Base-by-base conservation (phyloP, 805 yeast species). In the Deakozyma indianensis region DNA sequence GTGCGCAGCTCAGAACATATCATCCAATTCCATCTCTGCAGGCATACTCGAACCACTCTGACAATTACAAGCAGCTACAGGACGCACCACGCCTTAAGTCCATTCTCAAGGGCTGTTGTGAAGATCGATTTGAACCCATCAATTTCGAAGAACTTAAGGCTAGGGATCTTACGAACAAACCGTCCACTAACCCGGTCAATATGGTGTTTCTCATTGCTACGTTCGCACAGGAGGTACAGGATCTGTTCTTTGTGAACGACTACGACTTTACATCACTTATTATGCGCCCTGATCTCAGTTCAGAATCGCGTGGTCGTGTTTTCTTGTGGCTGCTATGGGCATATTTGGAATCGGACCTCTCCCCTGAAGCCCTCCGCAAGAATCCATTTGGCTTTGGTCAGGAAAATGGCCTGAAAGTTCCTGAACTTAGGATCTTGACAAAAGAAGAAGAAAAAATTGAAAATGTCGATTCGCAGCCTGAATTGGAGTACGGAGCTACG, bases 71-170 rank as follows among this genome's bases (percentile, higher is more conserved):
- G 58, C 92, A 86, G 47, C 68, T 90, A 35, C 97, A 90, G 63
- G 97, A 90, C 58, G 92, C 97, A 0, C 97, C 97, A 2, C 69
- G 97, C 46, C 71, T 90, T 50, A 90, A 90, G 59, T 80, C 94
- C 0, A 90, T 90, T 20, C 63, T 90, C 52, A 90, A 90, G 64
- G 84, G 92, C 0, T 85, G 88, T 2, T 78, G 88, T 53, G 95
- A 88, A 55, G 76, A 77, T 42, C 69, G 74, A 21, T 66, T 62
- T 14, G 75, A 74, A 43, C 74, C 77, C 3, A 61, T 70, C 45
- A 63, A 65, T 7, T 62, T 69, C 32, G 71, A 69, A 35, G 80
- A 73, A 25, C 66, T 82, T 45, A 28, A 63, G 58, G 32, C 49
- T 35, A 46, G 44, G 23, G 51, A 57, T 29, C 47, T 50, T n/a